A percentile compares a stretch with the other conserved stretches of the same genome.
These are phyloP conservation scores for Biscogniauxia mediterranea DNA, from an alignment of 2,329 filamentous ascomycete genomes.

Conservation along the genomic window DNA sequence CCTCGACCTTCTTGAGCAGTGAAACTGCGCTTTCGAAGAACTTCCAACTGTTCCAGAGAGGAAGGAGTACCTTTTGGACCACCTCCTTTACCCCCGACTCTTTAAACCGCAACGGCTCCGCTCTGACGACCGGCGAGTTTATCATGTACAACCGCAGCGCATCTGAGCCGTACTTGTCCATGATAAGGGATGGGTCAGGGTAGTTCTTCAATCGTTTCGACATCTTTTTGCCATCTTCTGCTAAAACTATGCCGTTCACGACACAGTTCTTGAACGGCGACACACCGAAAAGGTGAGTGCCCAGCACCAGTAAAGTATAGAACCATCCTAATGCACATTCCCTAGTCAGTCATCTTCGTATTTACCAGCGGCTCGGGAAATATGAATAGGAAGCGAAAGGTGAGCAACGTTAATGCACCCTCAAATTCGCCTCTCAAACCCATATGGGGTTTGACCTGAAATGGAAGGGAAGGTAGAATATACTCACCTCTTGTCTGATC, in stretches of 20 bases:
- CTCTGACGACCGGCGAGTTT: conserved; percentile 91
- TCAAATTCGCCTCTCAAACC: too few relatives aligned
- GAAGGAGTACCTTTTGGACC: conserved; percentile 84
- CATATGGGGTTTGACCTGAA: not conserved
- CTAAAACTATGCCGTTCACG: conserved; percentile 92
- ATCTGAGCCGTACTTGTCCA: conserved; percentile 87
- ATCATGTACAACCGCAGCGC: conserved; percentile 93
- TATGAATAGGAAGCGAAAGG: too few relatives aligned
- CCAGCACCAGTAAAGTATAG: conserved; percentile 86
- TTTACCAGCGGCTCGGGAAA: too few relatives aligned
- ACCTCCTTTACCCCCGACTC: conserved; percentile 93
- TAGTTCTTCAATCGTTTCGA: conserved; percentile 97
- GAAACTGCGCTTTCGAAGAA: conserved; percentile 90
- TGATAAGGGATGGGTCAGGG: conserved; percentile 79
- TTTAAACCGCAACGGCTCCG: conserved; percentile 87
- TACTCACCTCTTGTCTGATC: conserved; percentile 67
- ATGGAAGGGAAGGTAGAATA: not conserved
- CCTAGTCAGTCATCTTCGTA: not conserved
- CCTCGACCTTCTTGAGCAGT: conserved; percentile 81
- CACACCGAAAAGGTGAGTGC: conserved; percentile 80
- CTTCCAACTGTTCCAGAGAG: conserved; percentile 95
- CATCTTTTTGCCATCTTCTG: conserved; percentile 98
- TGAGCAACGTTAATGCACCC: too few relatives aligned
- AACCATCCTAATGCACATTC: conserved; percentile 70
- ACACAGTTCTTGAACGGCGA: conserved; percentile 93